Evolutionary conservation across 257 asterid genomes (phyloP), one percentile per base, ranked within the genome.

Genomic region (Ilex asprella): DNA sequence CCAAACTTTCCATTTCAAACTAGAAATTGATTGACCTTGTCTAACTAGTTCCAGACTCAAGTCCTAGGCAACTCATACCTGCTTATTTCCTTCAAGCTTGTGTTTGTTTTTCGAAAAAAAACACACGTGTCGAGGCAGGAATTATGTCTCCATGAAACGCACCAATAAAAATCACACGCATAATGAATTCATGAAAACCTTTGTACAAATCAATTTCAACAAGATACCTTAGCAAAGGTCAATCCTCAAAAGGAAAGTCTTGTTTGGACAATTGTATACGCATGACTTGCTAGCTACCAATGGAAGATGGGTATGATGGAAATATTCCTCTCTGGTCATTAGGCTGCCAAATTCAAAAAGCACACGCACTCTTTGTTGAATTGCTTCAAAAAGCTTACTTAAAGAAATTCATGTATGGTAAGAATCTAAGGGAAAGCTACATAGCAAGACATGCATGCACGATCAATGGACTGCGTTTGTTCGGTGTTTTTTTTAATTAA

Each of bases 321-420:
- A 65, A 75, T 69, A 82, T 73, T 82, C 80, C 78, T 65, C 10
- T 10, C 31, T 21, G 75, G 55, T 66, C 31, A 57, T 68, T 68
- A 66, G 80, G 77, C 60, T 56, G 74, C 82, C 82, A 78, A 59
- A 59, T 51, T 64, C 73, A 66, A 64, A 81, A 75, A 67, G 72
- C 74, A 65, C 51, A 50, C 76, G 61, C 44, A 55, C 64, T 51
- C 71, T 65, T 67, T 52, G 41, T 63, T 73, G 75, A 66, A 61
- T 67, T 60, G 46, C 71, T 58, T 49, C 55, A 21, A 57, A 63
- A 63, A 63, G 35, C 16, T 15, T 7, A 56, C 29, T 8, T 27
- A 50, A 44, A 21, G 3, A 54, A 46, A 31, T 16, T 30, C 16
- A 16, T 30, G 9, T 50, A 44, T 31, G 11, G 31, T 66, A 47